These are phyloP conservation scores for Lasiodiplodia theobromae DNA, from an alignment of 2,329 filamentous ascomycete genomes.

Conservation along the genomic window DNA sequence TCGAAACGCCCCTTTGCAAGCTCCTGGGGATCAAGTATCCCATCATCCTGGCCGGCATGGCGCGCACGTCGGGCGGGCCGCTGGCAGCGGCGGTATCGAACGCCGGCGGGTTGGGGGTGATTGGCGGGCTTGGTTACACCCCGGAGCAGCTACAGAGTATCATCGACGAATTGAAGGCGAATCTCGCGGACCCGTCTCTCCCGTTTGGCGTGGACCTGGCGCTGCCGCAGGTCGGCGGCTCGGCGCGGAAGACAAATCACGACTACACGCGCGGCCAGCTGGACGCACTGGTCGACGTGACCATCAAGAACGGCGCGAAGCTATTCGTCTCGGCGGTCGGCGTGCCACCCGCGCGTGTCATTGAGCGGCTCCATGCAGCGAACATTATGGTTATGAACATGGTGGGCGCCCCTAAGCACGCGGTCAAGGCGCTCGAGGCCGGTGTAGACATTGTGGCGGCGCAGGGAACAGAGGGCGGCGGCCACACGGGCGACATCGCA, in stretches of 20 bases:
- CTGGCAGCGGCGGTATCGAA: constrained; percentile 66
- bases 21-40: constrained; percentile 87
- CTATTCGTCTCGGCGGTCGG: constrained; percentile 90
- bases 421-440: constrained; percentile 82
- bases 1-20: constrained; percentile 48
- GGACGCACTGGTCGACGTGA: constrained; percentile 86
- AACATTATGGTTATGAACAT: constrained; percentile 95
- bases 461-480: constrained; percentile 92
- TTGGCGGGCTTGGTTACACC: constrained; percentile 56
- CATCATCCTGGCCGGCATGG: constrained; percentile 93
- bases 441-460: constrained; percentile 92
- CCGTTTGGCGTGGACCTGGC: constrained; percentile 93
- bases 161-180: constrained; percentile 83
- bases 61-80: constrained; percentile 66
- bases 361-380: constrained; percentile 78
- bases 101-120: constrained; percentile 77
- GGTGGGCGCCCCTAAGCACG: constrained; percentile 92
- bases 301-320: constrained; percentile 80
- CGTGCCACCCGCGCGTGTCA: constrained; percentile 76
- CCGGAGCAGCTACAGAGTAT: constrained; percentile 78
- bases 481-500: constrained; percentile 88
- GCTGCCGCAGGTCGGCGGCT: constrained; percentile 84
- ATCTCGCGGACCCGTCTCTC: constrained; percentile 70
- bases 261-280: constrained; percentile 93
- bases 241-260: constrained; percentile 88